Base-by-base conservation (phyloP, 495 filamentous ascomycete species). In the Hypoxylon lienhwacheense region DNA sequence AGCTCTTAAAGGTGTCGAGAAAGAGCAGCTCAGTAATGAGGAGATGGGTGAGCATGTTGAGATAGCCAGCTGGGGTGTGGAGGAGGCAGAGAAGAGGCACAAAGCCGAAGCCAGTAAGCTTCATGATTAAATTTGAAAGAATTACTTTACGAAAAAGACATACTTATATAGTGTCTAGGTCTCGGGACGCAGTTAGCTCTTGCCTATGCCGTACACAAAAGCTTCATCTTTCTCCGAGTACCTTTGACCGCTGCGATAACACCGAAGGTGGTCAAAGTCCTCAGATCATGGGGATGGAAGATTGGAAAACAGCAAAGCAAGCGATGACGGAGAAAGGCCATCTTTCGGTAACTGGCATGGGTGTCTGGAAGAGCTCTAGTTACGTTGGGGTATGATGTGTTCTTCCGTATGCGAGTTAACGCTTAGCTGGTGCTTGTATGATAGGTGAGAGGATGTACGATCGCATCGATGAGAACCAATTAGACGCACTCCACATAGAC, bases 191-290 rank as follows among this genome's bases (percentile, higher is more conserved):
- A 97, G 61, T 74, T 97, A 19, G 93, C 87, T 10, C 81, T 99
- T 10, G 95, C 93, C 4, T 99, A 99, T 61, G 93, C 92, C 0
- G 86, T 99, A 42, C 93, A 99, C 77, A 99, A 99, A 72, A 93
- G 87, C 55, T 91, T 98, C 70, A 96, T 99, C 43, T 96, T 99
- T 69, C 71, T 97, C 45, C 81, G 93, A 6, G 87, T 98, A 2
- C 93, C 93, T 2, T 66, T 97, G 55, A 91, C 93, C 2, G 91
- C 87, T 8, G 92, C 90, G 1, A 79, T 96, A 10, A 90, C 88
- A 5, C 93, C 95, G 2, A 96, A 93, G 67, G 85, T 97, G 7
- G 93, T 96, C 52, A 91, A 90, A 71, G 79, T 82, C 11, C 75
- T 98, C 3, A 73, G 93, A 46, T 76, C 82, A 4, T 95, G 91